Evolutionary conservation across 148 eudicot genomes (phyloP).

Genomic region (Fallopia convolvulus): DNA sequence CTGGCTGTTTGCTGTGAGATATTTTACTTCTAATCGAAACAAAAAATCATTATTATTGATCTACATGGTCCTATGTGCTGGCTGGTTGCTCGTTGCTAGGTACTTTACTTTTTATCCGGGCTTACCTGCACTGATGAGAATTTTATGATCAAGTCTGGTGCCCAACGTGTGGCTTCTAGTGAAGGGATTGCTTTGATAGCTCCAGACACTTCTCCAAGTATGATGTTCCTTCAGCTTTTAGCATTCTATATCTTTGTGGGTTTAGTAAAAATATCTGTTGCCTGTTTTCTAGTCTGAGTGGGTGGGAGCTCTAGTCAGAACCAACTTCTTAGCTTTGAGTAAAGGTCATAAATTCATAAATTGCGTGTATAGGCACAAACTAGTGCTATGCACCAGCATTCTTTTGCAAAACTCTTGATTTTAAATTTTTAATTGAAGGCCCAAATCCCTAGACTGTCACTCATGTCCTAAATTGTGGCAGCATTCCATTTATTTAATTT

Average conservation of each 20-base stretch:
- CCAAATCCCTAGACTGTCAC: background rate
- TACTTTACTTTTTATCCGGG: constrained; percentile 97
- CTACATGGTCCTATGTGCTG: constrained; percentile 5
- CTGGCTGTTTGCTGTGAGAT: too few relatives aligned
- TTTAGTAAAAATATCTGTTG: background rate
- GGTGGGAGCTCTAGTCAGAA: background rate
- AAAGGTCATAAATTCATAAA: too few relatives aligned
- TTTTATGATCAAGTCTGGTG: constrained; percentile 87
- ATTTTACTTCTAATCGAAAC: too few relatives aligned
- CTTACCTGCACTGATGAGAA: constrained; percentile 91
- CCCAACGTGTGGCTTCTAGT: constrained; percentile 81
- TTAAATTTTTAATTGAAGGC: background rate
- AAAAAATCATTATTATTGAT: background rate
- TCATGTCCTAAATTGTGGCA: background rate
- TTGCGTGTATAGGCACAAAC: too few relatives aligned
- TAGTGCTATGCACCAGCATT: background rate
- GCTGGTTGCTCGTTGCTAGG: constrained; percentile 31
- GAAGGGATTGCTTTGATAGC: constrained; percentile 81
- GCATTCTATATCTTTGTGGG: background rate
- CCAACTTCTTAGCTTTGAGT: background rate
- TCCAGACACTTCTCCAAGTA: constrained; percentile 97
- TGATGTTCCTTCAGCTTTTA: background rate
- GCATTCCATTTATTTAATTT: background rate
- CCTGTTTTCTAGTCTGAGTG: constrained; percentile 1
- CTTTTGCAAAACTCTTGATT: background rate